Evolutionary conservation across 768 basidiomycete species (phyloP), one percentile per base, ranked within the genome.

Genomic region (Vararia minispora): DNA sequence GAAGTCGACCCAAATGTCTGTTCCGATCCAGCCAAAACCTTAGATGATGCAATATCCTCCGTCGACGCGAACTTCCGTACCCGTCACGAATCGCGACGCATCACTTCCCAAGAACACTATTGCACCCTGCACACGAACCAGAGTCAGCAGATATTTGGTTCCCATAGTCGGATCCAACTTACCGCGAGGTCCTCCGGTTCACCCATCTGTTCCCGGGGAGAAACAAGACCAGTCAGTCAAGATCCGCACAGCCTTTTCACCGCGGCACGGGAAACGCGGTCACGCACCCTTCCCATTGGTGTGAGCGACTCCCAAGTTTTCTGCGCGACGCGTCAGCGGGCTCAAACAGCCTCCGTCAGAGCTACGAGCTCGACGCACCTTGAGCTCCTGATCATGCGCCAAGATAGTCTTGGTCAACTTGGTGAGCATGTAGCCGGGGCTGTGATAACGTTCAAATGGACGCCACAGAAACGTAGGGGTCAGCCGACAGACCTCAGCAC

Each of bases 391-490:
- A 50, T 94, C 72, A 43, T 74, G 70, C 40, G 79, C 74, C 32
- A 95, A 59, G 50, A 97, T 80, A 11, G 81, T 79, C 54, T 70
- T 79, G 3, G 90, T 94, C 41, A 98, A 67, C 59, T 85, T 80
- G 6, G 91, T 95, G 42, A 88, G 61, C 79, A 94, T 94, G 65
- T 98, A 98, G 7, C 94, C 92, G 16, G 90, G 89, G 50, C 86
- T 88, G 45, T 28, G 14, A 39, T 33, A 34, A 27, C 33, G 11
- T 42, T 29, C 32, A 49, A 34, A 39, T 14, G 24, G 29, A 28
- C 25, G 44, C 35, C 38, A 39, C 24, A 35, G 34, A 33, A 40
- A 26, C 41, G 31, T 40, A n/a, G 11, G 40, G 28, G n/a, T 11
- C 24, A 38, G 31, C 24, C 12, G 24, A 43, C 58, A 37, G 45